These are phyloP conservation scores for Cytospora piceicola DNA, from an alignment of 2,329 filamentous ascomycete species.

Conservation along the genomic window DNA sequence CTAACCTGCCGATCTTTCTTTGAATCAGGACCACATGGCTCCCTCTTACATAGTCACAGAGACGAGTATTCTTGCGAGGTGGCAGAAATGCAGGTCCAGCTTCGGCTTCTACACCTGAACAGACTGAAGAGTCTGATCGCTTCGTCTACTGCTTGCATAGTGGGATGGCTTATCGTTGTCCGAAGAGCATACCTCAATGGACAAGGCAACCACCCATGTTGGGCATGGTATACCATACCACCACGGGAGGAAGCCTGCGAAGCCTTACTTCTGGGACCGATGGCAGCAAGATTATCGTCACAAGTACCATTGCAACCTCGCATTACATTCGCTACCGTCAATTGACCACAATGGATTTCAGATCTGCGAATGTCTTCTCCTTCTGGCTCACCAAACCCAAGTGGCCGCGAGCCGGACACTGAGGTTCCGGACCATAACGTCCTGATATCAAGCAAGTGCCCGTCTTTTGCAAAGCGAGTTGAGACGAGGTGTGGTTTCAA, in stretches of 20 bases:
- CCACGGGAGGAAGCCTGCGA: not conserved
- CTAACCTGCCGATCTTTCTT: not conserved
- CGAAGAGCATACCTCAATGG: not conserved
- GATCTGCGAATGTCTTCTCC: not conserved
- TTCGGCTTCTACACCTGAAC: conserved; percentile 9
- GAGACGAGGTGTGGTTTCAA: not conserved
- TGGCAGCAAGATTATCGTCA: not conserved
- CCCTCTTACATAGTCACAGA: not conserved
- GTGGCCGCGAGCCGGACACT: not conserved
- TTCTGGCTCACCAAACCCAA: not conserved
- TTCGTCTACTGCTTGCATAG: conserved; percentile 7
- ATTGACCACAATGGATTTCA: not conserved
- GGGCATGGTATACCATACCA: not conserved
- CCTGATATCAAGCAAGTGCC: not conserved
- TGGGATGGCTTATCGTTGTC: not conserved
- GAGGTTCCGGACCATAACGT: conserved; percentile 1
- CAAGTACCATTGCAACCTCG: not conserved
- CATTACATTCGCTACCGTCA: not conserved
- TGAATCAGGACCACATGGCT: not conserved
- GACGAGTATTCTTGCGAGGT: not conserved
- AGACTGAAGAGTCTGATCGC: conserved; percentile 5
- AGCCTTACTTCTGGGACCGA: not conserved
- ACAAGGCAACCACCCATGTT: not conserved
- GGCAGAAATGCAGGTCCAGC: conserved; percentile 17
- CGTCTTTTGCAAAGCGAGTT: not conserved